Conservation (phyloP, 495 filamentous ascomycete species). For the Aspergillus kassunensis region DNA sequence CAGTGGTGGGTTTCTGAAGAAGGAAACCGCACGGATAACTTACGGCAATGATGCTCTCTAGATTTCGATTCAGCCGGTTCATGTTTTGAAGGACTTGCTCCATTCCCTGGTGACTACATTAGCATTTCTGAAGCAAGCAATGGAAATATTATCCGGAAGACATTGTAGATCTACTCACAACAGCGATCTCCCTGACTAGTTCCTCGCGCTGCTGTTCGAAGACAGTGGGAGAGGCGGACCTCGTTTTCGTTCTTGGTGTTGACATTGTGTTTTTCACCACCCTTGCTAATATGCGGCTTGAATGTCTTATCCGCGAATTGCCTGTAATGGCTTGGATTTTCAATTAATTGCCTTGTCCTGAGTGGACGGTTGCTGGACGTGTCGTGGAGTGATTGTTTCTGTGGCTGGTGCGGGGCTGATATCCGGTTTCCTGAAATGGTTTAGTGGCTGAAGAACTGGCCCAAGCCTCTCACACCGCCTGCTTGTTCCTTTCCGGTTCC, state of each 20-base stretch:
- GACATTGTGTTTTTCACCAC: too few species aligned
- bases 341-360: not conserved
- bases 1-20: too few species aligned
- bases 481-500: not conserved
- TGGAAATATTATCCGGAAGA: too few species aligned
- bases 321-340: too few species aligned
- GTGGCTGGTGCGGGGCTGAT: slow-evolving; percentile 2
- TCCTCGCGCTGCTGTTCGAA: slow-evolving; percentile 82
- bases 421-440: not conserved
- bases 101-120: slow-evolving; percentile 56
- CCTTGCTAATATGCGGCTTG: too few species aligned
- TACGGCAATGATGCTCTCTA: slow-evolving; percentile 91
- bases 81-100: slow-evolving; percentile 94
- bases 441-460: not conserved
- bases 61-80: slow-evolving; percentile 86
- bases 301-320: too few species aligned
- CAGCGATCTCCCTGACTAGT: slow-evolving; percentile 72
- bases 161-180: slow-evolving; percentile 43
- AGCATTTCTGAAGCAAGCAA: too few species aligned
- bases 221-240: slow-evolving; percentile 32
- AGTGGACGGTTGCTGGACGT: slow-evolving; percentile 4
- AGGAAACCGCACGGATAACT: slow-evolving; percentile 22
- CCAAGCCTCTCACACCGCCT: too few species aligned
- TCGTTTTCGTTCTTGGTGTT: slow-evolving; percentile 14
- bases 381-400: slow-evolving; percentile 2